A percentile compares a stretch with the other conserved stretches of the same genome.
Conservation (phyloP, 805 yeast species). For the Wickerhamomyces strasburgensis region DNA sequence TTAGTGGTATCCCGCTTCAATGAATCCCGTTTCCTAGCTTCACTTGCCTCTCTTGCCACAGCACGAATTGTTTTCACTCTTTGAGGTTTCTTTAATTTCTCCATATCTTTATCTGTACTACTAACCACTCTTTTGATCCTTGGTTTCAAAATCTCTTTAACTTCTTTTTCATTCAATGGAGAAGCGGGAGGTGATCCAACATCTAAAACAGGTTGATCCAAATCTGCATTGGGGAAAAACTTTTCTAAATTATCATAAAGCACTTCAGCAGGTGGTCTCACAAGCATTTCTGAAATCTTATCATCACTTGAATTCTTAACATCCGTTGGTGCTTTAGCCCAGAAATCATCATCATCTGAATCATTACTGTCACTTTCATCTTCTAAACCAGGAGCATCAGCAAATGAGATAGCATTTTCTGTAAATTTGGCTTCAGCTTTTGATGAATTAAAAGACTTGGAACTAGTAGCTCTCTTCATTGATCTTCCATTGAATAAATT, state of each 20-base stretch:
- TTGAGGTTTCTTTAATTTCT: slow-evolving; percentile 31
- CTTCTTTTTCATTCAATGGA: slow-evolving; percentile 28
- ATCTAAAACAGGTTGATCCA: slow-evolving; percentile 87
- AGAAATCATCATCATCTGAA: slow-evolving; percentile 53
- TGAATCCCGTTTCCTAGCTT: slow-evolving; percentile 43
- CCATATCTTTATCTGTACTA: slow-evolving; percentile 15
- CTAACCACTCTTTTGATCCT: slow-evolving; percentile 20
- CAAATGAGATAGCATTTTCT: slow-evolving; percentile 71
- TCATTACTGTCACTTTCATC: slow-evolving; percentile 34
- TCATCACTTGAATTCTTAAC: slow-evolving; percentile 22
- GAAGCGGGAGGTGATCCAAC: slow-evolving; percentile 57
- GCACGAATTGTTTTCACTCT: slow-evolving; percentile 89
- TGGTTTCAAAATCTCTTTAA: slow-evolving; percentile 2
- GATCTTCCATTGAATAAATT: slow-evolving; percentile 3
- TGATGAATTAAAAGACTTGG: background rate
- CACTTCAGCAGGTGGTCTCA: slow-evolving; percentile 93
- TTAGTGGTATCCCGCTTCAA: slow-evolving; percentile 14
- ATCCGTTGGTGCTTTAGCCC: slow-evolving; percentile 45
- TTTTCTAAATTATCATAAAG: slow-evolving; percentile 86
- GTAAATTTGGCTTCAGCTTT: slow-evolving; percentile 47
- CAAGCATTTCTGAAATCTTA: slow-evolving; percentile 47
- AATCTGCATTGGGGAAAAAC: slow-evolving; percentile 87
- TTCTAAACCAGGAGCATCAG: slow-evolving; percentile 57
- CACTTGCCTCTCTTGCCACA: slow-evolving; percentile 87
- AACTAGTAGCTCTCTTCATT: slow-evolving; percentile 15